Conservation (phyloP, 148 eudicot species). For the Silene conica region DNA sequence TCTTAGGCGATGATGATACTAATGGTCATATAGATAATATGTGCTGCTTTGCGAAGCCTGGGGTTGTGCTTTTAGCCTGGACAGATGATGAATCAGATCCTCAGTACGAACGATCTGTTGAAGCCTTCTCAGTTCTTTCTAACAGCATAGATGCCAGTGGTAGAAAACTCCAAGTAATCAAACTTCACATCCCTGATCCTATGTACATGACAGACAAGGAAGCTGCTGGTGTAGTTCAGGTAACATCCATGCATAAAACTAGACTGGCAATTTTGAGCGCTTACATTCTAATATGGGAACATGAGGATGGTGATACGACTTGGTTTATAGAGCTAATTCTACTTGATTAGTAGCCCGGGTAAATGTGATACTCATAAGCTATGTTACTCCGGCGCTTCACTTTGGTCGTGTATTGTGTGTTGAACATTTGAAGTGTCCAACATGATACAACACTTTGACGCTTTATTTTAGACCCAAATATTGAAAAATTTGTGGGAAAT, state of each 20-base stretch:
- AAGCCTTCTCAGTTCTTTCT: conserved; percentile 67
- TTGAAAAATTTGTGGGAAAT: no score
- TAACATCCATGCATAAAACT: conserved; percentile 11
- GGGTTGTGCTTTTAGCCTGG: conserved; percentile 80
- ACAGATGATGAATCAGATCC: conserved; percentile 86
- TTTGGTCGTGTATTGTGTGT: no score
- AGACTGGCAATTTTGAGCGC: neutral
- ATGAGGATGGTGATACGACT: neutral
- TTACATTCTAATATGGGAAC: neutral
- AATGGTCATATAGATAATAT: conserved; percentile 93
- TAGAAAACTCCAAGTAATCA: conserved; percentile 74
- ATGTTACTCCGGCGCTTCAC: neutral
- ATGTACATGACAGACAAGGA: conserved; percentile 83
- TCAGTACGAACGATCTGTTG: conserved; percentile 66
- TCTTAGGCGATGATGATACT: conserved; percentile 91
- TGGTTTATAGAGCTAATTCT: neutral
- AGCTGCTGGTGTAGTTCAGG: conserved; percentile 75
- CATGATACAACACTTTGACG: no score
- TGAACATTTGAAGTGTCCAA: no score
- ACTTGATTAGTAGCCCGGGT: no score
- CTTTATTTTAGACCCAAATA: no score
- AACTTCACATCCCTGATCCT: conserved; percentile 89
- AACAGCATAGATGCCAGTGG: conserved; percentile 70
- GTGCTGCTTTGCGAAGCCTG: conserved; percentile 92
- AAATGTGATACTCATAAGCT: no score